phyloP scores from a whole-genome alignment of 495 filamentous ascomycete species.

The Penicillium samsonianum region DNA sequence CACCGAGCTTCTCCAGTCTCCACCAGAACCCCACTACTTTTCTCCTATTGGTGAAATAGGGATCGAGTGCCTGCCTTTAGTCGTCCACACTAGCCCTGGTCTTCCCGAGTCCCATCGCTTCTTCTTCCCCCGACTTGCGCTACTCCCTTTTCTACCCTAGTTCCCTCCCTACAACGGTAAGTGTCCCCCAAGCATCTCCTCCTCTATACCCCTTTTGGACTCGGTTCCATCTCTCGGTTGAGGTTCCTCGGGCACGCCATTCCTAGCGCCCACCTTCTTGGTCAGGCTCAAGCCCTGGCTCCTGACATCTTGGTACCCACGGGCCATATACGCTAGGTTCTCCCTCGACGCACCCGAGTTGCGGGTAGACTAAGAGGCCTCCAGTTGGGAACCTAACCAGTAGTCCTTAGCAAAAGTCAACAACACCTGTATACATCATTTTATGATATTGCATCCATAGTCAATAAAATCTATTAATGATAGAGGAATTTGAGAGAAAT shows the following conservation, averaged over 20 bases:
- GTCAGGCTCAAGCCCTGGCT: slow-evolving; percentile 6
- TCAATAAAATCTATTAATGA: slow-evolving; percentile 1
- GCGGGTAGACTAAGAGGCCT: slow-evolving; percentile 46
- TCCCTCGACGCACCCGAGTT: slow-evolving; percentile 31
- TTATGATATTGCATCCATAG: neutral
- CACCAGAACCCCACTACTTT: neutral
- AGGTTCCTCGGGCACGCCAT: slow-evolving; percentile 48
- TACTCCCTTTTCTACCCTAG: slow-evolving; percentile 36
- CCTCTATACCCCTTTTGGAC: slow-evolving; percentile 22
- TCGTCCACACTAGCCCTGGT: slow-evolving; percentile 30
- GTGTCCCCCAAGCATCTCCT: no score
- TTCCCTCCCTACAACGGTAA: slow-evolving; percentile 7
- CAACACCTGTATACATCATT: slow-evolving; percentile 12
- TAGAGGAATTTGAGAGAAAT: neutral
- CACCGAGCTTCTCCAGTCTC: slow-evolving; percentile 18
- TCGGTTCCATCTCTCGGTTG: slow-evolving; percentile 23
- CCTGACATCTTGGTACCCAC: slow-evolving; percentile 41
- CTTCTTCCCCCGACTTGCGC: slow-evolving; percentile 42
- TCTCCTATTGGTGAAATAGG: neutral
- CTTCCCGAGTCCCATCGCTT: slow-evolving; percentile 36
- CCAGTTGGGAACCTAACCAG: slow-evolving; percentile 37
- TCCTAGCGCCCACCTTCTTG: slow-evolving; percentile 24
- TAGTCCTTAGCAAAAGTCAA: slow-evolving; percentile 24
- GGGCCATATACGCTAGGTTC: slow-evolving; percentile 45
- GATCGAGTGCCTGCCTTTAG: neutral